Percentiles rank a stretch among this genome's conserved stretches.
Evolutionary conservation across 805 yeast species (phyloP).

Genomic region (Hanseniaspora hatyaiensis): DNA sequence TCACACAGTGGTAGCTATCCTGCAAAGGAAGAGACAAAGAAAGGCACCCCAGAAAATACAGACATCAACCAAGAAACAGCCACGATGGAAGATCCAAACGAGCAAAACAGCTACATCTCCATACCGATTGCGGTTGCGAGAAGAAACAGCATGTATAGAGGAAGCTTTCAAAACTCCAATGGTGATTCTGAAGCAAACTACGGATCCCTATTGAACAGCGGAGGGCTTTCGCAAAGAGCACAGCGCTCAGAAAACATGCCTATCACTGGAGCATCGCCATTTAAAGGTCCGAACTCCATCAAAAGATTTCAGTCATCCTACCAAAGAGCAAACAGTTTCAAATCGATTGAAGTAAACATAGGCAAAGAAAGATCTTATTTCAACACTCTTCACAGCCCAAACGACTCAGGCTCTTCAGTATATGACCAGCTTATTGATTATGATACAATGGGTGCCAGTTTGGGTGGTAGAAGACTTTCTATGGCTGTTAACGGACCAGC

Average conservation of each 20-base stretch:
- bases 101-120: conserved; percentile 5
- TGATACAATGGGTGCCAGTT: conserved; percentile 52
- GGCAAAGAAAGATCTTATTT: conserved; percentile 49
- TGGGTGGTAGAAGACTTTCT: conserved; percentile 53
- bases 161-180: background rate
- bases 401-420: background rate
- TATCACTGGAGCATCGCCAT: conserved; percentile 29
- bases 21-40: too few species aligned
- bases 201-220: background rate
- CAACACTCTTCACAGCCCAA: conserved; percentile 30
- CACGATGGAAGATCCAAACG: conserved; percentile 1
- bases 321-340: conserved; percentile 66
- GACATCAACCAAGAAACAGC: background rate
- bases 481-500: conserved; percentile 25
- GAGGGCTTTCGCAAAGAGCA: background rate
- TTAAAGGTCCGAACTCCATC: conserved; percentile 54
- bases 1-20: too few species aligned
- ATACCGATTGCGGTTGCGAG: conserved; percentile 12
- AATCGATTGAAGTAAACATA: conserved; percentile 38
- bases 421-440: conserved; percentile 60
- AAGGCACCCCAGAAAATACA: background rate
- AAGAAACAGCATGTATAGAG: conserved; percentile 4
- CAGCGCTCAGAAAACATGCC: conserved; percentile 20
- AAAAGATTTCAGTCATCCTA: conserved; percentile 70
- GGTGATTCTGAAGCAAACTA: background rate